Base-by-base conservation (phyloP, 2,329 filamentous ascomycete species). In the Hypocrella siamensis region DNA sequence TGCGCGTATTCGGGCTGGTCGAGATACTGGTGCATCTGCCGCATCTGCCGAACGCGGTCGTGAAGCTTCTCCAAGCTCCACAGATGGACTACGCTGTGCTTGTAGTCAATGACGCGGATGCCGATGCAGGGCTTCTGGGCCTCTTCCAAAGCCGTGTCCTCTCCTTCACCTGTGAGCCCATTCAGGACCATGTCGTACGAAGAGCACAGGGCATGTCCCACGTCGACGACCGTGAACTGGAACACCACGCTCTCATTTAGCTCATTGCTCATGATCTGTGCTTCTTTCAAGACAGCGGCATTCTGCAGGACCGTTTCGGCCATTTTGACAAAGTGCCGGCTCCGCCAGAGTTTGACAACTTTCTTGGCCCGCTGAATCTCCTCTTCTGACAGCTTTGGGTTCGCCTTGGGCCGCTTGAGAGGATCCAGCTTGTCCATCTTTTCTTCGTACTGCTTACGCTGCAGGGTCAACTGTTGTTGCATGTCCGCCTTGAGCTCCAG, bases 121-220 rank as follows among this genome's bases (percentile, higher is more conserved):
- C 79, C 88, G 28, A 96, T 76, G 54, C 88, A 96, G 4, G 90
- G 90, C 53, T 94, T 96, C 28, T 69, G 71, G 2, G 80, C 73
- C 40, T 78, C 73, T 37, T 93, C 84, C 6, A 98, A 67, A 14
- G 79, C 76, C 19, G 79, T 62, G 46, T 93, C 86, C 36, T 79
- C 72, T 17, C 88, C 84, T 52, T 96, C 88, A 8, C 78, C 75
- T 1, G 80, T 79, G 26, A 94, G 75, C 15, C 84, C 88, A 46
- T 93, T 93, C 26, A 98, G 65, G 4, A 96, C 85, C 57, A 98
- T 79, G 53, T 98, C 90, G 55, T 98, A 98, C 1, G 86, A 93
- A 3, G 90, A 98, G 43, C 80, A 86, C 42, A 92, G 69, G 16
- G 75, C 76, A 46, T 98, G 86, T 2, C 90, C 90, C 39, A 79